These are phyloP conservation scores for Ceratopteris richardii DNA, from an alignment of 75 land plant genomes.

Conservation along the genomic window DNA sequence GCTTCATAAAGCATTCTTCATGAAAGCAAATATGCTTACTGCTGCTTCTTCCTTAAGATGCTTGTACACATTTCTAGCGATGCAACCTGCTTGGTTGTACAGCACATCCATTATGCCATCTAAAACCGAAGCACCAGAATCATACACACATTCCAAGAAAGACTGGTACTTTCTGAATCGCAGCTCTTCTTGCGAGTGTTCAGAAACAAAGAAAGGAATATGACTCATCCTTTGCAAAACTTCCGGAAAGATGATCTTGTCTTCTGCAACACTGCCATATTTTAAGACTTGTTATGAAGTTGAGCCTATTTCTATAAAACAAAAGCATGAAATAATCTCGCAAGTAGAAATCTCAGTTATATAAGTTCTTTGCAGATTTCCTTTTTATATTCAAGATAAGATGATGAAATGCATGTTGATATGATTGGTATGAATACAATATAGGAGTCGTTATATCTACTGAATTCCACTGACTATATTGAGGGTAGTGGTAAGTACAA, in stretches of 20 bases:
- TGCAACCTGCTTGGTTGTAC: slow-evolving; percentile 57
- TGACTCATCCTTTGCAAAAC: slow-evolving; percentile 42
- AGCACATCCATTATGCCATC: slow-evolving; percentile 34
- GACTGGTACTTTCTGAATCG: slow-evolving; percentile 46
- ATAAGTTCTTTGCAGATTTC: too few relatives aligned
- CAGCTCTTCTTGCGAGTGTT: slow-evolving; percentile 66
- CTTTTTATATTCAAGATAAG: too few relatives aligned
- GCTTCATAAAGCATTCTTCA: slow-evolving; percentile 37
- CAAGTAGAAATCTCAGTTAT: background rate
- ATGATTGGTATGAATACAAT: background rate
- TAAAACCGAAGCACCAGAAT: slow-evolving; percentile 26
- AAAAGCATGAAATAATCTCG: background rate
- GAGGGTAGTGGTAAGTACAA: too few relatives aligned
- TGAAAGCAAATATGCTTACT: background rate
- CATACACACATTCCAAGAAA: slow-evolving; percentile 51
- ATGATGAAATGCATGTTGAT: background rate
- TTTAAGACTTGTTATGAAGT: background rate
- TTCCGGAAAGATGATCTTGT: slow-evolving; percentile 77
- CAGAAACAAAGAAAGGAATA: slow-evolving; percentile 36
- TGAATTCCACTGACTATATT: too few relatives aligned
- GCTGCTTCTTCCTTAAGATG: slow-evolving; percentile 69
- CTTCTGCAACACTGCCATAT: slow-evolving; percentile 77
- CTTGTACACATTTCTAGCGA: slow-evolving; percentile 47
- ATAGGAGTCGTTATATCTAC: background rate
- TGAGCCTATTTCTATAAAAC: background rate